A percentile compares a stretch with the other conserved stretches of the same genome.
Evolutionary conservation across 495 filamentous ascomycete genomes (phyloP).

Genomic region (Penicillium malachiteum): DNA sequence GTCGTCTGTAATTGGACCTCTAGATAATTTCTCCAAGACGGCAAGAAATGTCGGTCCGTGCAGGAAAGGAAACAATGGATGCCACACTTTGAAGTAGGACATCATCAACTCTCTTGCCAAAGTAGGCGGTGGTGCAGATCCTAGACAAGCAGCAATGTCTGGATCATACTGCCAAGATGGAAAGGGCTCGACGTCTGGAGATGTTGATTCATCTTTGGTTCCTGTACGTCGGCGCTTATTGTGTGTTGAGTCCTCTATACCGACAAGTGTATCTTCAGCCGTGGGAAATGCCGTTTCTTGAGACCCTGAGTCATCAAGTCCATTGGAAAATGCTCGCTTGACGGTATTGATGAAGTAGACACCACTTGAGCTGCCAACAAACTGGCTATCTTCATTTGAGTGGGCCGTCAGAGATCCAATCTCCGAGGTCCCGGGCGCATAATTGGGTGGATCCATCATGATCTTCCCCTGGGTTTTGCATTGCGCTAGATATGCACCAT

Average conservation of each 20-base stretch:
- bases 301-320: constrained; percentile 18
- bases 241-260: constrained; percentile 26
- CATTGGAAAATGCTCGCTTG: constrained; percentile 37
- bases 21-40: constrained; percentile 44
- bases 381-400: constrained; percentile 43
- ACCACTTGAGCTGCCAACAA: constrained; percentile 43
- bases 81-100: constrained; percentile 45
- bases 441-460: constrained; percentile 35
- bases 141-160: constrained; percentile 25
- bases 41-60: constrained; percentile 51
- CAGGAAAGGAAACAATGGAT: constrained; percentile 51
- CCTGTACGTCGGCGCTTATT: constrained; percentile 20
- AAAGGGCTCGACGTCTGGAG: constrained; percentile 5
- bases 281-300: constrained; percentile 32
- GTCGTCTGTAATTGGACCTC: neutral
- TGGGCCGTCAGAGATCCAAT: constrained; percentile 42
- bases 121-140: constrained; percentile 29
- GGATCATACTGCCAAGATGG: constrained; percentile 36
- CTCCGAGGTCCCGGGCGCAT: constrained; percentile 30
- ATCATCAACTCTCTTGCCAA: constrained; percentile 38
- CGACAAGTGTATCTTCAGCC: constrained; percentile 41
- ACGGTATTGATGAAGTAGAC: constrained; percentile 47
- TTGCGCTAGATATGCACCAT: neutral
- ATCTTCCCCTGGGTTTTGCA: neutral
- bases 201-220: neutral